Base-by-base conservation (phyloP, 306 rosid genomes). In the Ormosia emarginata region DNA sequence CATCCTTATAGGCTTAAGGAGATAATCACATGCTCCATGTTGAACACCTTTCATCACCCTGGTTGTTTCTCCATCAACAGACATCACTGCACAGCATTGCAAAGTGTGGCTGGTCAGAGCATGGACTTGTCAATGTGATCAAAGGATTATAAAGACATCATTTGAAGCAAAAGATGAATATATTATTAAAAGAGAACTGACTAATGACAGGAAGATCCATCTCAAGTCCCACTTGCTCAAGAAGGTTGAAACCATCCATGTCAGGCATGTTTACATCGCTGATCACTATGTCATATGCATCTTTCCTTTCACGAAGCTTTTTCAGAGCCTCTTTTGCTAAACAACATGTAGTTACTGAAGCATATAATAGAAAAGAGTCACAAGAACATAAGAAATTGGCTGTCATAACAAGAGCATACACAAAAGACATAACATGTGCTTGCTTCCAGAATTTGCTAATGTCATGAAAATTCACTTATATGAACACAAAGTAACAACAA, bases 221-320 rank as follows among this genome's bases (percentile, higher is more conserved):
- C 83, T 95, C 98, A 46, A 95, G 93, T 75, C 98, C 97, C 43
- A 95, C 97, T 80, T 90, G 97, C 89, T 95, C 98, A 0, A 95
- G 98, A 47, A 95, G 98, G 47, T 89, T 95, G 77, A 95, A 95
- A 5, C 97, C 98, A 17, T 95, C 94, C 98, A 95, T 95, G 84
- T 95, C 98, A 0, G 98, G 97, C 98, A 95, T 93, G 92, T 95
- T 95, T 7, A 93, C 98, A 81, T 95, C 98, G 3, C 98, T 95
- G 87, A 95, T 87, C 37, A 95, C 98, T 17, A 95, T 95, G 82
- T 95, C 98, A 34, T 85, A 95, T 37, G 88, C 94, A 79, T 90
- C 91, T 83, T 95, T 95, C 80, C 85, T 88, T 55, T 95, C 97
- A 0, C 98, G 92, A 55, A 95, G 98, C 84, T 85, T 71, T 64